A percentile compares a stretch with the other conserved stretches of the same genome.
These are phyloP conservation scores for Metahyphopichia silvanorum DNA, from an alignment of 805 yeast genomes.

Conservation along the genomic window DNA sequence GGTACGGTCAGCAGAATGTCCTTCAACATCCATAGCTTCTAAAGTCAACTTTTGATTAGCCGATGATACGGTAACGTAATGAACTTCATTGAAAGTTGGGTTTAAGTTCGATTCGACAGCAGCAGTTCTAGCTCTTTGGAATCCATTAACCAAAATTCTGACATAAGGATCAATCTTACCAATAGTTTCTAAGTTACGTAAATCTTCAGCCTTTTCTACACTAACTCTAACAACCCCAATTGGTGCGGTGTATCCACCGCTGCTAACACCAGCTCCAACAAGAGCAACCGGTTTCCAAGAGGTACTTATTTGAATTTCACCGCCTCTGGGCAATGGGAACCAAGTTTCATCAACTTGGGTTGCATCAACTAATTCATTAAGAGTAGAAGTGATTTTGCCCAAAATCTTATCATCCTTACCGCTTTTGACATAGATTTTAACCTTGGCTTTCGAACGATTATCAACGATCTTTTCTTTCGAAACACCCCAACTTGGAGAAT, in stretches of 20 bases:
- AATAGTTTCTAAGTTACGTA: slow-evolving; percentile 80
- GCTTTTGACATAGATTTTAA: slow-evolving; percentile 65
- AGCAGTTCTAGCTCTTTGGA: slow-evolving; percentile 73
- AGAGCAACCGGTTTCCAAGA: slow-evolving; percentile 86
- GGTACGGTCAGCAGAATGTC: slow-evolving; percentile 74
- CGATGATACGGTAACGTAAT: slow-evolving; percentile 79
- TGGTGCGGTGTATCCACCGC: slow-evolving; percentile 88
- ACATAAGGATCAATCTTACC: slow-evolving; percentile 94
- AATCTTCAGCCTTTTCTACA: slow-evolving; percentile 65
- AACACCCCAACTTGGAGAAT: slow-evolving; percentile 65
- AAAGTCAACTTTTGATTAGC: slow-evolving; percentile 77
- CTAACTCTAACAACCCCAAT: slow-evolving; percentile 84
- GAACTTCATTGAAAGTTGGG: slow-evolving; percentile 83
- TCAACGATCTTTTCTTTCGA: slow-evolving; percentile 64
- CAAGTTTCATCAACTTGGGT: slow-evolving; percentile 74
- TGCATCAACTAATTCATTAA: slow-evolving; percentile 70
- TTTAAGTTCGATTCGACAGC: slow-evolving; percentile 61
- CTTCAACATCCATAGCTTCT: slow-evolving; percentile 92
- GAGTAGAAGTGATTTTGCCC: slow-evolving; percentile 56
- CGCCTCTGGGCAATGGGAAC: slow-evolving; percentile 72
- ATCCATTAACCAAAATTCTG: slow-evolving; percentile 73
- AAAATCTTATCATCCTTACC: slow-evolving; percentile 53
- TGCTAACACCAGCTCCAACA: slow-evolving; percentile 59
- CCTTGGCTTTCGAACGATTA: slow-evolving; percentile 68
- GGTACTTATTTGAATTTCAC: slow-evolving; percentile 67